Conservation (phyloP, 2,329 filamentous ascomycete genomes). For the Arthrobotrys conoides region DNA sequence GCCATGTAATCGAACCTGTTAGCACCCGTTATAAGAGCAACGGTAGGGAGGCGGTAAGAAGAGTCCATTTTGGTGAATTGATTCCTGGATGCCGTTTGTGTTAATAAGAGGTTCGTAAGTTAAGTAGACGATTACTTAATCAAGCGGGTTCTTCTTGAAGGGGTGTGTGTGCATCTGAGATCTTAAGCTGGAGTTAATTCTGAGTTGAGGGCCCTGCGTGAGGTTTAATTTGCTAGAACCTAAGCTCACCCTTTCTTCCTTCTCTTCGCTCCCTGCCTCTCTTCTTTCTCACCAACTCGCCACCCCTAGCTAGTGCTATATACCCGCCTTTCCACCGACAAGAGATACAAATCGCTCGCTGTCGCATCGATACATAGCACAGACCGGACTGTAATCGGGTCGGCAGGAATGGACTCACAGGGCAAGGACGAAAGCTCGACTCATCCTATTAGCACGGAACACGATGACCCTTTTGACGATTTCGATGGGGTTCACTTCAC, state of each 20-base stretch:
- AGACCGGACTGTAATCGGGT: background rate
- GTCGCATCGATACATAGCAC: background rate
- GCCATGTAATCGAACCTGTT: conserved; percentile 37
- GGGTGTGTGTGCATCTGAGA: background rate
- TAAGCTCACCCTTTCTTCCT: too few relatives aligned
- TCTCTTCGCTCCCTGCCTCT: background rate
- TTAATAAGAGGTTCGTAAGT: too few relatives aligned
- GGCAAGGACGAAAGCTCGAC: background rate
- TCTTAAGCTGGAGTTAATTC: background rate
- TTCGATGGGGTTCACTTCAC: conserved; percentile 85
- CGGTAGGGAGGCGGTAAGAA: conserved; percentile 16
- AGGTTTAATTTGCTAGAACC: too few relatives aligned
- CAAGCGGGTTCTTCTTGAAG: too few relatives aligned
- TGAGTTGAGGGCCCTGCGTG: too few relatives aligned
- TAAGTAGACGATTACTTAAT: too few relatives aligned
- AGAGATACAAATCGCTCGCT: background rate
- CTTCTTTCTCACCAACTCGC: background rate
- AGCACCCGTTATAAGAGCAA: conserved; percentile 53
- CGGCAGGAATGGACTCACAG: background rate
- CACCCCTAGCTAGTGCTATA: too few relatives aligned
- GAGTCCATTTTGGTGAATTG: conserved; percentile 11
- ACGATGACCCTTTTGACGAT: conserved; percentile 76
- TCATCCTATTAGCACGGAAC: conserved; percentile 24
- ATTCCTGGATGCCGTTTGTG: background rate
- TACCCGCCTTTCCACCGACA: background rate